Base-by-base conservation (phyloP, 768 basidiomycete genomes). In the Termitomyces sp. region DNA sequence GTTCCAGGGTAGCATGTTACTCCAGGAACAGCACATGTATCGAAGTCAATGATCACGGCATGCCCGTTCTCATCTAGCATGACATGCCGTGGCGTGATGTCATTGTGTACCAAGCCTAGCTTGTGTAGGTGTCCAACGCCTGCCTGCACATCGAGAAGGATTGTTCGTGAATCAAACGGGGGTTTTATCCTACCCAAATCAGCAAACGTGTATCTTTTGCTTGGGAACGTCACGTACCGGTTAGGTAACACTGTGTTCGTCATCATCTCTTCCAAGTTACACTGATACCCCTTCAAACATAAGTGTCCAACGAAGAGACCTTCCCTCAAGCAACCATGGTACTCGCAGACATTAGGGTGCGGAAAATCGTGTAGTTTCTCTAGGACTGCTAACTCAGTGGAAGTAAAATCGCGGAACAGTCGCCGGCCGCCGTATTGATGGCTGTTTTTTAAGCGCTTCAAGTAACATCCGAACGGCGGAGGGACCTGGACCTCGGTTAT, bases 221-320 rank as follows among this genome's bases (percentile, higher is more conserved):
- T 6, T 16, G n/a, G 2, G 20, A n/a, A 44, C 20, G 6, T 45
- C 30, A 54, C 43, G 20, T 48, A 56, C 55, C 18, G 22, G 36
- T 40, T 28, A 14, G 47, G 5, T 48, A 46, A 38, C 7, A 56
- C 30, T n/a, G 55, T 56, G 20, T 56, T 32, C 20, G 38, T 56
- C 55, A 56, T 56, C 38, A 56, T 49, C n/a, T 56, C 55, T 24
- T 56, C 55, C 47, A 56, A 6, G 55, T 56, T 56, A 24, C 55
- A 56, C 20, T 56, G 55, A 56, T 56, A 56, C 55, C 47, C 46
- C 47, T 56, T 56, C 36, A 56, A 56, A 56, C 55, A 56, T 30
- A 56, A 33, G 42, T 56, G 55, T n/a, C 55, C 55, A 10, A 56
- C 55, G 20, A 56, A 56, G 20, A 56, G 55, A 28, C 55, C 55